Conservation (phyloP, 164 flowering plant genomes). For the Kalanchoe fedtschenkoi region DNA sequence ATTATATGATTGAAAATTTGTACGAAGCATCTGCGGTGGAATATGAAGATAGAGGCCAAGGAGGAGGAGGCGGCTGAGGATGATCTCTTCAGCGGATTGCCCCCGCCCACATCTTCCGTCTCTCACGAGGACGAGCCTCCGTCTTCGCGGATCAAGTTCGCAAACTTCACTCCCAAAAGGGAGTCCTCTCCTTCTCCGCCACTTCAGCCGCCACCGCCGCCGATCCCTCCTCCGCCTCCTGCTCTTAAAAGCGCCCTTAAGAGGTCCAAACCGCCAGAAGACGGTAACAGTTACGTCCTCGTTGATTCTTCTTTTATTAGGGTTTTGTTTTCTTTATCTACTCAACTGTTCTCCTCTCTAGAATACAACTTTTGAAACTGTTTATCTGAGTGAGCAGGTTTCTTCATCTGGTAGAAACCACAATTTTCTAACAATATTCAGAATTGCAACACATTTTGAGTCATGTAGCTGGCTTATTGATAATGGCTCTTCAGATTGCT, state of each 20-base stretch:
- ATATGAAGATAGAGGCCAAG: not conserved
- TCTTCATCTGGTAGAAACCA: not conserved
- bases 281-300: conserved; percentile 20
- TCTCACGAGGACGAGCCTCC: not conserved
- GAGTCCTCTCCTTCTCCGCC: not conserved
- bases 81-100: not conserved
- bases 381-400: not conserved
- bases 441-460: too few relatives aligned
- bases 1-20: too few relatives aligned
- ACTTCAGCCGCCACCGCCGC: conserved; percentile 5
- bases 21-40: too few relatives aligned
- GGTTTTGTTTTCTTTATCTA: not conserved
- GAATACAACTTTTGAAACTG: not conserved
- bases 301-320: not conserved
- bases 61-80: not conserved
- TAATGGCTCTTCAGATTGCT: too few relatives aligned
- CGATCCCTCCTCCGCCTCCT: conserved; percentile 29
- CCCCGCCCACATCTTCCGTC: not conserved
- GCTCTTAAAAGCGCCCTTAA: conserved; percentile 74
- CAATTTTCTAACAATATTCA: not conserved
- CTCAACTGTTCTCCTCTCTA: too few relatives aligned
- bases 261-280: conserved; percentile 37
- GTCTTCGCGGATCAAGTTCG: not conserved
- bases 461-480: too few relatives aligned
- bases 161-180: not conserved